Evolutionary conservation across 179 eudicot genomes (phyloP).

Genomic region (Silene vulgaris): DNA sequence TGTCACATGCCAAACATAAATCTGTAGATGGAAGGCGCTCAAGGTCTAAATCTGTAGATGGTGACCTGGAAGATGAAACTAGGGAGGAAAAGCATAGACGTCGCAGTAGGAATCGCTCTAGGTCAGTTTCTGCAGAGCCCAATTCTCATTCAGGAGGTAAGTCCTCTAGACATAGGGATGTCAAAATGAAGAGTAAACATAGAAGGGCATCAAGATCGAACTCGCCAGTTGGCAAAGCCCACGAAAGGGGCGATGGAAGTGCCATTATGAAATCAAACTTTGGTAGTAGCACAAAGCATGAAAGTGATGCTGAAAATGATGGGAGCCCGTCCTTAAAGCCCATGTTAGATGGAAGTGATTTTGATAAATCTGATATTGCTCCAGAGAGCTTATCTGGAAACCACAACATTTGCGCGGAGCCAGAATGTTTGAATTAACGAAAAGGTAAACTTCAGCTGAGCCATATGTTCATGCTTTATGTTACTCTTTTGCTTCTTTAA

Average conservation of each 20-base stretch:
- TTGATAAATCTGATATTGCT: constrained; percentile 29
- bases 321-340: constrained; percentile 19
- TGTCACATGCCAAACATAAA: constrained; percentile 24
- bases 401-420: constrained; percentile 9
- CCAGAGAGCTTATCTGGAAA: constrained; percentile 22
- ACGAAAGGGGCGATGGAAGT: constrained; percentile 28
- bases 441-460: constrained; percentile 20
- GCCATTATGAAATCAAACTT: constrained; percentile 27
- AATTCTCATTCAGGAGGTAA: constrained; percentile 41
- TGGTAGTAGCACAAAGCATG: constrained; percentile 27
- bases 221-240: constrained; percentile 38
- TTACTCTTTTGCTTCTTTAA: neutral
- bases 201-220: constrained; percentile 55
- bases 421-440: constrained; percentile 16
- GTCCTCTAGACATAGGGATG: constrained; percentile 41
- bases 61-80: constrained; percentile 33
- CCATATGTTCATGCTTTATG: neutral
- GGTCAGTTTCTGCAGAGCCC: constrained; percentile 60
- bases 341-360: constrained; percentile 25
- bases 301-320: constrained; percentile 37
- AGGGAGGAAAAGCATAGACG: constrained; percentile 46
- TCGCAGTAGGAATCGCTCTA: constrained; percentile 55
- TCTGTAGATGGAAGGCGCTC: constrained; percentile 28
- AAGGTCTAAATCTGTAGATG: constrained; percentile 31
- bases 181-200: constrained; percentile 40